Conservation (phyloP, 352 stramenopile genomes). For the Globisporangium cylindrosporum region DNA sequence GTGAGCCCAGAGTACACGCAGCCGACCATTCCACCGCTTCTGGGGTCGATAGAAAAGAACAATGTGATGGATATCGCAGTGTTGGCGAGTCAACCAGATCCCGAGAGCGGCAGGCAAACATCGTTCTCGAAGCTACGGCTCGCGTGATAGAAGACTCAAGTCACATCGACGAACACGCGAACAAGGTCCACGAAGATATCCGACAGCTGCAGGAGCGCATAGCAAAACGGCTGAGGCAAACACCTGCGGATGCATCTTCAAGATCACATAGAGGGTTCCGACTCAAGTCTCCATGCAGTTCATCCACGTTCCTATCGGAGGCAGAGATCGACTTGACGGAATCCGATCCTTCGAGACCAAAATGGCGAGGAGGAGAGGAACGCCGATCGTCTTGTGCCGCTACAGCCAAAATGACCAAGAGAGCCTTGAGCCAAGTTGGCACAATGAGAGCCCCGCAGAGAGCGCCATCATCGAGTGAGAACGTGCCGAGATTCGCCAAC, state of each 20-base stretch:
- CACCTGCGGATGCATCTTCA: slow-evolving; percentile 7
- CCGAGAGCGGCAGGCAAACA: too few relatives aligned
- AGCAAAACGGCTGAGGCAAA: slow-evolving; percentile 52
- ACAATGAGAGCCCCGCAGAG: not conserved
- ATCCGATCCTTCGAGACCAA: not conserved
- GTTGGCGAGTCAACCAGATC: not conserved
- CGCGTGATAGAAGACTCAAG: slow-evolving; percentile 22
- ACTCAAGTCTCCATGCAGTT: slow-evolving; percentile 24
- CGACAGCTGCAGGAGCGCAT: slow-evolving; percentile 65
- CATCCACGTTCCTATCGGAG: slow-evolving; percentile 31
- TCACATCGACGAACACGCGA: slow-evolving; percentile 53
- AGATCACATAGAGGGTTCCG: not conserved
- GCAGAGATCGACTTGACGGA: slow-evolving; percentile 19
- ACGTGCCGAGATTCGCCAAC: slow-evolving; percentile 6
- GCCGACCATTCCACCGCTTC: not conserved
- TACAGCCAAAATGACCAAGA: not conserved
- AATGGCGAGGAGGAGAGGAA: not conserved
- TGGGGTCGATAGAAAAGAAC: not conserved
- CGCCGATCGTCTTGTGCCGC: not conserved
- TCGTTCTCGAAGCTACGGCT: too few relatives aligned
- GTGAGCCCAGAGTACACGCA: not conserved
- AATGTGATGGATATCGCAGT: not conserved
- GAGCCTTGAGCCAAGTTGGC: not conserved
- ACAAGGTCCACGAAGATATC: slow-evolving; percentile 73
- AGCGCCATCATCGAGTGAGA: slow-evolving; percentile 3